Percentiles rank a stretch among this genome's conserved stretches.
These are phyloP conservation scores for Debaryomyces castellii DNA, from an alignment of 805 yeast genomes.

Conservation along the genomic window DNA sequence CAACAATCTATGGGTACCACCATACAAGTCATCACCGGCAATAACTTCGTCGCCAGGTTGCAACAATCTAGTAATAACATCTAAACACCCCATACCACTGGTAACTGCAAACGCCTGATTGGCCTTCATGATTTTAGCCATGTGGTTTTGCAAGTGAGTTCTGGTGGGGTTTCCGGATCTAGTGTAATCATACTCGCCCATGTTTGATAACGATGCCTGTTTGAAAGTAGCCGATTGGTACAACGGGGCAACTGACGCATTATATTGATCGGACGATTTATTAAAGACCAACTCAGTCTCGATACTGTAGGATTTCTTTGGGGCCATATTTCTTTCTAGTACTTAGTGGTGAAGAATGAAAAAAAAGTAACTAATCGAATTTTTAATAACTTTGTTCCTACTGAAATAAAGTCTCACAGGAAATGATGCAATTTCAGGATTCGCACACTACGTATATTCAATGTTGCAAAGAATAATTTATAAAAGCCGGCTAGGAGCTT, in stretches of 20 bases:
- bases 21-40: slow-evolving; percentile 94
- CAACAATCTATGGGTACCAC: slow-evolving; percentile 87
- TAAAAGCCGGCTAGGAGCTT: background rate
- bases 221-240: slow-evolving; percentile 96
- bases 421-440: slow-evolving; percentile 8
- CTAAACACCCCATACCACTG: slow-evolving; percentile 91
- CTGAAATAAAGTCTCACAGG: slow-evolving; percentile 4
- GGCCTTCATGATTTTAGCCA: slow-evolving; percentile 80
- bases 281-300: slow-evolving; percentile 72
- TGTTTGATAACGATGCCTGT: slow-evolving; percentile 65
- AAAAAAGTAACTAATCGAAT: background rate
- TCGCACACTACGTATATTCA: background rate
- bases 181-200: slow-evolving; percentile 76
- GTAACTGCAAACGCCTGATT: slow-evolving; percentile 76
- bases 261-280: slow-evolving; percentile 64
- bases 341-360: background rate
- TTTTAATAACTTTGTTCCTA: background rate
- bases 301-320: slow-evolving; percentile 44
- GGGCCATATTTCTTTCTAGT: slow-evolving; percentile 10
- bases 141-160: slow-evolving; percentile 71
- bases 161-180: slow-evolving; percentile 95
- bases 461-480: background rate
- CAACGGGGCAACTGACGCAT: slow-evolving; percentile 82
- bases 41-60: slow-evolving; percentile 86
- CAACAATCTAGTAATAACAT: slow-evolving; percentile 74